phyloP scores from a whole-genome alignment of 1,284 basidiomycete species.

The Sporisorium sorghi region DNA sequence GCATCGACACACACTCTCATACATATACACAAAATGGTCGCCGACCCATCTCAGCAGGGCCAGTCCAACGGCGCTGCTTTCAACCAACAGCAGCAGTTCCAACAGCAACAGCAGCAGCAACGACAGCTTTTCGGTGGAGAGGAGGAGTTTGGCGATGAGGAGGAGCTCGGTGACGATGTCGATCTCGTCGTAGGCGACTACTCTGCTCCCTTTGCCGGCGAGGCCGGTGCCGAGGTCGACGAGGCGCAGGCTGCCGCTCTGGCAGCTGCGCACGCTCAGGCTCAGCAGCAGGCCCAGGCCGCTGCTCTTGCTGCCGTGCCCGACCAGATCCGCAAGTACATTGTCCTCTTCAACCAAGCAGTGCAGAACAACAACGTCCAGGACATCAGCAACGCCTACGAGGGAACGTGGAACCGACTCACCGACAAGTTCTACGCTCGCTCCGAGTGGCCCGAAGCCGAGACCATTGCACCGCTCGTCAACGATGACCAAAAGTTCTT shows the following conservation, averaged over 20 bases:
- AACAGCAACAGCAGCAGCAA: conserved; percentile 52
- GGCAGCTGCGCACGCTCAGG: conserved; percentile 59
- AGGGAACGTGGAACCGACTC: conserved; percentile 94
- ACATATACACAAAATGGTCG: conserved; percentile 25
- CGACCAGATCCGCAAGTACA: conserved; percentile 68
- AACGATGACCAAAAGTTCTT: conserved; percentile 75
- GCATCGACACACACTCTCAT: conserved; percentile 5
- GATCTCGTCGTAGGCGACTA: conserved; percentile 56
- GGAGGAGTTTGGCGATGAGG: conserved; percentile 54
- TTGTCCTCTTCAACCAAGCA: conserved; percentile 66
- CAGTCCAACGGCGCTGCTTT: conserved; percentile 37
- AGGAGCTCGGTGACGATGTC: conserved; percentile 58
- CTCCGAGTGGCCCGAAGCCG: conserved; percentile 97
- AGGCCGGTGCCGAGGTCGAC: conserved; percentile 42
- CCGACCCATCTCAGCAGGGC: conserved; percentile 41
- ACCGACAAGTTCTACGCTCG: conserved; percentile 95
- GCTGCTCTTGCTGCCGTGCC: conserved; percentile 65
- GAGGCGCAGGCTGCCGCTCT: conserved; percentile 53
- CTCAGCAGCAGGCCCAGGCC: conserved; percentile 58
- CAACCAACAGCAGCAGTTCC: conserved; percentile 39
- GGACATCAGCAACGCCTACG: conserved; percentile 90
- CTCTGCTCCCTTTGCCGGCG: conserved; percentile 27
- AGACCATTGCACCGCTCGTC: conserved; percentile 91
- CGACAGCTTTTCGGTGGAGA: conserved; percentile 55
- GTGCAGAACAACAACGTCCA: conserved; percentile 63